Evolutionary conservation across 2,329 filamentous ascomycete genomes (phyloP).

Genomic region (Aureobasidium leucospermi): DNA sequence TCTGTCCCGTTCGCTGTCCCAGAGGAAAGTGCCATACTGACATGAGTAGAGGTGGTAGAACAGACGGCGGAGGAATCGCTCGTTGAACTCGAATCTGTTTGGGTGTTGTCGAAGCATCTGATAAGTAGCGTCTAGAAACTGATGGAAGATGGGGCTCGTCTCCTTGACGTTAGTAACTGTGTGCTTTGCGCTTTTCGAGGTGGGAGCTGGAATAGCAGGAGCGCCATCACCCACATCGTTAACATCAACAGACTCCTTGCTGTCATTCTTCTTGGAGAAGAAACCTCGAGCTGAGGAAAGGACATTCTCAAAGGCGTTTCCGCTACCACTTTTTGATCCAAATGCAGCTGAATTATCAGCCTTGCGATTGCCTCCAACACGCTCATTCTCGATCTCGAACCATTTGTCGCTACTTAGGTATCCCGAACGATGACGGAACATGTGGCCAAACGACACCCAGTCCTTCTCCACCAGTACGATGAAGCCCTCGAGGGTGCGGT

Average conservation of each 20-base stretch:
- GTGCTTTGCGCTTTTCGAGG: slow-evolving; percentile 34
- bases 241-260: slow-evolving; percentile 57
- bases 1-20: slow-evolving; percentile 82
- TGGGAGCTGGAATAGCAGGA: slow-evolving; percentile 31
- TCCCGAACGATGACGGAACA: slow-evolving; percentile 90
- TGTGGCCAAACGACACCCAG: slow-evolving; percentile 95
- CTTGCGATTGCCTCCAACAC: slow-evolving; percentile 47
- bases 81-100: slow-evolving; percentile 90
- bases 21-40: slow-evolving; percentile 94
- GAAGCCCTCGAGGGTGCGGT: slow-evolving; percentile 87
- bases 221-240: slow-evolving; percentile 44
- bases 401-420: slow-evolving; percentile 86
- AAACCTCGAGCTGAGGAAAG: slow-evolving; percentile 74
- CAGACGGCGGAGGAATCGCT: slow-evolving; percentile 80
- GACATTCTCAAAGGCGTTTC: slow-evolving; percentile 78
- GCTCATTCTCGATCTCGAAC: slow-evolving; percentile 82
- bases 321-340: slow-evolving; percentile 53
- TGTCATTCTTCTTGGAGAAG: slow-evolving; percentile 73
- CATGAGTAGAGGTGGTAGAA: slow-evolving; percentile 93
- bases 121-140: slow-evolving; percentile 91
- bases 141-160: slow-evolving; percentile 92
- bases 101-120: slow-evolving; percentile 82
- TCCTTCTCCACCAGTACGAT: slow-evolving; percentile 94
- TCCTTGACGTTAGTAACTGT: slow-evolving; percentile 77
- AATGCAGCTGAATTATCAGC: slow-evolving; percentile 47